Base-by-base conservation (phyloP, 345 rosid species). In the Corchorus olitorius region DNA sequence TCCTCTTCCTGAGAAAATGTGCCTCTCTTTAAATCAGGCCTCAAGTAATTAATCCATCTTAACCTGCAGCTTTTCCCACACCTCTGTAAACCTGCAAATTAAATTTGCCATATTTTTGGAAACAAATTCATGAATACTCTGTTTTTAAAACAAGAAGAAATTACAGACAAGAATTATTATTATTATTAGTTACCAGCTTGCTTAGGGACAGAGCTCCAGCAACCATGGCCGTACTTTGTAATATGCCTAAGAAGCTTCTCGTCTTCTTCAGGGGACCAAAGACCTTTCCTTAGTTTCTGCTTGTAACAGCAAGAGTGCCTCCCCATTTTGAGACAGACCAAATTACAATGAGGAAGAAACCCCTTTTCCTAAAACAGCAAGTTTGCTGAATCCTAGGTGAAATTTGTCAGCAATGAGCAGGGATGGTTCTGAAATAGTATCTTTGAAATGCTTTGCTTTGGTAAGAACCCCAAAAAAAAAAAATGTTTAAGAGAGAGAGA, bases 201-300 rank as follows among this genome's bases (percentile, higher is more conserved):
- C 76, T 95, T 95, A 45, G 99, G 99, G 79, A 95, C 99, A 86
- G 99, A 93, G 78, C 99, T 95, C 99, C 99, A 95, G 72, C 98
- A 95, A 1, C 99, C 98, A 83, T 93, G 98, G 60, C 99, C 99
- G 59, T 83, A 84, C 86, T 93, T 88, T 17, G 99, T 95, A 78
- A 95, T 93, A 80, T 93, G 90, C 61, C 92, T 82, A 53, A 93
- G 83, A 65, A 95, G 98, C 79, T 91, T 95, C 89, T 95, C 99
- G 80, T 95, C 99, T 79, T 95, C 99, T 81, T 94, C 97, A 39
- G 99, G 99, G 17, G 99, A 95, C 99, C 99, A 95, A 46, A 95
- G 91, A n/a, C 99, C 99, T 88, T 95, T 95, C 89, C 97, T 86
- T 39, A 95, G 86, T 87, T 95, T 95, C 89, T 95, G 98, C 84